Base-by-base conservation (phyloP, 768 basidiomycete genomes). In the Lepiota subincarnata region DNA sequence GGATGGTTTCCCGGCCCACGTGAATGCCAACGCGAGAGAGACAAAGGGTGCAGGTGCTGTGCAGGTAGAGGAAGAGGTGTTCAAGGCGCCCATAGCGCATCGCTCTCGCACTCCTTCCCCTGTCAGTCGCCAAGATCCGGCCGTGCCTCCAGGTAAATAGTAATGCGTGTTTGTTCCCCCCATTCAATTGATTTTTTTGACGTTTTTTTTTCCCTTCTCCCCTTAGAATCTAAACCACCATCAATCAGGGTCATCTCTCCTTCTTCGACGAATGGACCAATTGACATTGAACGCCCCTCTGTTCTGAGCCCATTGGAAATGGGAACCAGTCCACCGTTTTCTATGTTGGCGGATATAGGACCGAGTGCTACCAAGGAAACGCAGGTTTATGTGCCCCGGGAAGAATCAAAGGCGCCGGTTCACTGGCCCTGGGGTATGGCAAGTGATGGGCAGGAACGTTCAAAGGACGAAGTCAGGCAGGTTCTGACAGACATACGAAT, bases 301-400 rank as follows among this genome's bases (percentile, higher is more conserved):
- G 56, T 57, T 45, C 10, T 53, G 24, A 55, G 48, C 35, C 39
- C 59, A 6, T 31, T 45, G 49, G 61, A 47, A 60, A 59, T 70
- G 60, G 65, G 65, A 1, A 64, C 64, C 7, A 68, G 67, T 31
- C 68, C 68, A 26, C 69, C 70, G 46, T 68, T 70, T 46, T 66
- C 67, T 41, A 60, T 57, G 51, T 42, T 68, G 56, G 55, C 44
- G 16, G 60, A 56, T 35, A 28, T 58, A 50, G 53, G 34, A 16
- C 39, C 53, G 2, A 47, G 42, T 16, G 41, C 11, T 13, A 14
- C 43, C 12, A 20, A 40, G 14, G 19, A 41, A 26, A 45, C 34
- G 55, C 34, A n/a, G 53, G 39, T 22, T 31, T 16, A n/a, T 31
- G 36, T 47, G n/a, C 12, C 20, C 4, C 22, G 13, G 16, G 38